phyloP scores from a whole-genome alignment of 2,329 filamentous ascomycete species.

The Cladorrhinum sp. region DNA sequence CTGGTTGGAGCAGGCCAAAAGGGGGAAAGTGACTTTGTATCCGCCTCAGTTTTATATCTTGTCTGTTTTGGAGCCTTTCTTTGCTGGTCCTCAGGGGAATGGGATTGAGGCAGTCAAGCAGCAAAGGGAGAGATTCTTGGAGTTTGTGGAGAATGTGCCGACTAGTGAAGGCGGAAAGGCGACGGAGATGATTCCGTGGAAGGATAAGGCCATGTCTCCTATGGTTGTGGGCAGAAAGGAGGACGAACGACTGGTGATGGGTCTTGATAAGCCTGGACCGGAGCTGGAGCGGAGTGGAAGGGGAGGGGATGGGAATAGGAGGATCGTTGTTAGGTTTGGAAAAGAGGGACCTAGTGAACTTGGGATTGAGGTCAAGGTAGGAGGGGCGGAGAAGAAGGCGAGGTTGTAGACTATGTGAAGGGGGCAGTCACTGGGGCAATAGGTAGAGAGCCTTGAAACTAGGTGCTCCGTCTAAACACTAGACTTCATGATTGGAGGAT shows the following conservation, averaged over 20 bases:
- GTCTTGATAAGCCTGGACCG: slow-evolving; percentile 55
- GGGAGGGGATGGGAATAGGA: slow-evolving; percentile 57
- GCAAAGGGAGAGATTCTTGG: slow-evolving; percentile 52
- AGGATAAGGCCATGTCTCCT: slow-evolving; percentile 61
- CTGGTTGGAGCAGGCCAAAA: slow-evolving; percentile 65
- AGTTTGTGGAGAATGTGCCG: slow-evolving; percentile 48
- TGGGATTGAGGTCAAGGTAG: background rate
- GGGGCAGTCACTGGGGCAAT: too few species aligned
- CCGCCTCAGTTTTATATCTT: slow-evolving; percentile 84
- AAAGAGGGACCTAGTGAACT: slow-evolving; percentile 43
- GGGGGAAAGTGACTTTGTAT: slow-evolving; percentile 75
- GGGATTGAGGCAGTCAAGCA: slow-evolving; percentile 36
- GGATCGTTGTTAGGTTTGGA: slow-evolving; percentile 54
- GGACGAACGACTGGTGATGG: slow-evolving; percentile 51
- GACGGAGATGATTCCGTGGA: slow-evolving; percentile 51
- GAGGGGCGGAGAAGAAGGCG: slow-evolving; percentile 52
- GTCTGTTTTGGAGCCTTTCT: slow-evolving; percentile 45
- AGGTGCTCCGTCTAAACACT: too few species aligned
- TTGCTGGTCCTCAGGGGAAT: slow-evolving; percentile 19
- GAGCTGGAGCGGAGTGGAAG: slow-evolving; percentile 49
- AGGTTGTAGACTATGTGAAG: too few species aligned
- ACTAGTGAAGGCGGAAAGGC: slow-evolving; percentile 37
- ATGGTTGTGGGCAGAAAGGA: slow-evolving; percentile 42
- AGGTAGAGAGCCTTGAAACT: too few species aligned
- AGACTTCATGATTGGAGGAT: too few species aligned